Evolutionary conservation across 371 early-diverging fungal genomes (phyloP), one percentile per base, ranked within the genome.

Genomic region (Smittium culicis): DNA sequence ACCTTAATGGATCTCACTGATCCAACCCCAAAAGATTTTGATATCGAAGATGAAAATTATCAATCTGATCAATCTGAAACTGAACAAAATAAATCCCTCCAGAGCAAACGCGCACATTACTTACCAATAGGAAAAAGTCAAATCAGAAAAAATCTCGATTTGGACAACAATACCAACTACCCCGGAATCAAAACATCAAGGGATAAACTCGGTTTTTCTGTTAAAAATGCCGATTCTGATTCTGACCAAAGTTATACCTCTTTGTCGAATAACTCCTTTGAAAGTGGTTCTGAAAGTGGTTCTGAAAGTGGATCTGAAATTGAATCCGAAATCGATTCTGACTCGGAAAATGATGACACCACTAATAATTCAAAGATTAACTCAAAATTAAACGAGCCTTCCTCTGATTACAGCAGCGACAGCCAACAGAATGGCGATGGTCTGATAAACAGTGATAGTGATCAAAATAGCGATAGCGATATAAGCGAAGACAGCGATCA

Each of bases 91-190:
- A 11, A 75, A 75, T 67, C 79, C 68, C 75, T 74, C 61, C 61
- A 71, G 54, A 54, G 69, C 25, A 81, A 80, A 61, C 80, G 86
- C 34, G 81, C 85, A 69, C 86, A 87, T 70, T 88, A 91, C 71
- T 79, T 89, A 33, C 65, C 79, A 31, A 83, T 91, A 60, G 88
- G 88, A 73, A 86, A 86, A 71, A 87, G 88, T 74, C 72, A 80
- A 29, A 69, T 90, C 68, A 82, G 89, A 56, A 82, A 73, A 25
- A 73, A 81, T 30, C 80, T 84, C 61, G 80, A 81, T 1, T 80
- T 86, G 32, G 72, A 82, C 14, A 84, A 86, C 64, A 90, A 90
- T 67, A 86, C 88, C 20, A 88, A 89, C 62, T 91, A 91, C 74
- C 73, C 77, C 35, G 91, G 92, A 57, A 82, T 86, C 68, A 80